A percentile compares a stretch with the other conserved stretches of the same genome.
phyloP scores from a whole-genome alignment of 208 protist species.

The Leishmania arabica region DNA sequence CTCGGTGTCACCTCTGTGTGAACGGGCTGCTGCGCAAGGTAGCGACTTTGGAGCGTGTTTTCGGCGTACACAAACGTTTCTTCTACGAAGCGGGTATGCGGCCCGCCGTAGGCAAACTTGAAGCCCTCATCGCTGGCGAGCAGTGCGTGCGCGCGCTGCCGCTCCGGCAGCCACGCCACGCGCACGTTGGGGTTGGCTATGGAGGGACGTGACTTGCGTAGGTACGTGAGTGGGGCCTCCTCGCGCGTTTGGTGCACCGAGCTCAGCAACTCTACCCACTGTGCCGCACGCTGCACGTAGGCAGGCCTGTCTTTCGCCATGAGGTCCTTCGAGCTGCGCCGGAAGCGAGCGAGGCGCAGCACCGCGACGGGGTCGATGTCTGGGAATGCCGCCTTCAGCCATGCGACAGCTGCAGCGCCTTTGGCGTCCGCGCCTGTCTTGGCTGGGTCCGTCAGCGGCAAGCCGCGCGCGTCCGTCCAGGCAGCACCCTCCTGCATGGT shows the following conservation, averaged over 20 bases:
- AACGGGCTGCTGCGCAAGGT: conserved; percentile 69
- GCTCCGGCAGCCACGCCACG: conserved; percentile 75
- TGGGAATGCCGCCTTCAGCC: conserved; percentile 61
- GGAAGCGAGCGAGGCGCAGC: conserved; percentile 80
- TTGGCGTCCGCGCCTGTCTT: conserved; percentile 11
- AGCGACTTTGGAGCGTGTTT: conserved; percentile 71
- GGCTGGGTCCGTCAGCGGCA: conserved; percentile 25
- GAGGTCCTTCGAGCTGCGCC: conserved; percentile 51
- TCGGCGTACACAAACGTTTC: conserved; percentile 77
- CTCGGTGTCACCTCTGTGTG: conserved; percentile 70
- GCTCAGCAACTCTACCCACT: conserved; percentile 84
- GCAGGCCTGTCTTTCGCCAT: conserved; percentile 69
- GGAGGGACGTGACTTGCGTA: conserved; percentile 77
- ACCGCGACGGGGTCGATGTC: conserved; percentile 70
- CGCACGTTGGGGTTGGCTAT: conserved; percentile 79
- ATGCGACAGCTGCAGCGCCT: conserved; percentile 39
- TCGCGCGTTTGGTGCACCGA: conserved; percentile 45
- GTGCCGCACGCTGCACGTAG: conserved; percentile 67
- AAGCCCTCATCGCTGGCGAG: conserved; percentile 80
- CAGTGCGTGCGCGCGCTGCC: conserved; percentile 43
- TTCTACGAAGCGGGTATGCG: conserved; percentile 64
- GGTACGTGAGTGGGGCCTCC: conserved; percentile 80
- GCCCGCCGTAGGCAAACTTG: conserved; percentile 53
- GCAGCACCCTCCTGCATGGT: conserved; percentile 26
- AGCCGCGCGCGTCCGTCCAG: conserved; percentile 16